Evolutionary conservation across 768 basidiomycete species (phyloP).

Genomic region (Dacryopinax spathularia): DNA sequence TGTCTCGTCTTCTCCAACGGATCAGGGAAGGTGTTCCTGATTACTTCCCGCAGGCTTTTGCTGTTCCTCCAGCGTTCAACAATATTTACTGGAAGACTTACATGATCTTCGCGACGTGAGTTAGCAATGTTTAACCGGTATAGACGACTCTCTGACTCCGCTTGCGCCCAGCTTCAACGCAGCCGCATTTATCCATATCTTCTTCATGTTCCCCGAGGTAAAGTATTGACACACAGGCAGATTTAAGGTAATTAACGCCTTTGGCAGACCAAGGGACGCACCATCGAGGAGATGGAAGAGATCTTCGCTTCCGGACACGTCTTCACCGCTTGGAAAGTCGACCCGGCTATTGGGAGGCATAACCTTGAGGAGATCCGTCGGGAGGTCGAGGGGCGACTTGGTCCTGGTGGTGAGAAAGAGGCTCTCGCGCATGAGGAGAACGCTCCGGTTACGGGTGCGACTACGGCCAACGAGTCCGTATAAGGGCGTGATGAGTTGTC

Average conservation of each 20-base stretch:
- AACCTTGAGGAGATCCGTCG: constrained; percentile 2
- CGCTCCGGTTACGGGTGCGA: background rate
- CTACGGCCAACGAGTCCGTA: too few species aligned
- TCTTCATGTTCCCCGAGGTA: constrained; percentile 73
- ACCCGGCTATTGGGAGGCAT: constrained; percentile 11
- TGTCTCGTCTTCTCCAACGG: background rate
- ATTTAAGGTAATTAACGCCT: background rate
- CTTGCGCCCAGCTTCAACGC: background rate
- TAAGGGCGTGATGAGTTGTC: too few species aligned
- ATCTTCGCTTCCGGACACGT: constrained; percentile 55
- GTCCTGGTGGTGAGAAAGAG: background rate
- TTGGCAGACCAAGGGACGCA: constrained; percentile 21
- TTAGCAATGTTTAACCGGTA: background rate
- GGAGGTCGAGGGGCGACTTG: background rate
- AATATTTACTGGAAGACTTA: constrained; percentile 40
- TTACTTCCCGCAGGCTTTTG: constrained; percentile 63
- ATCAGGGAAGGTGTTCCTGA: too few species aligned
- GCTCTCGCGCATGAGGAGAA: background rate
- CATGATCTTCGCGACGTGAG: constrained; percentile 62
- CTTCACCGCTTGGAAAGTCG: constrained; percentile 52
- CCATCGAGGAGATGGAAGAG: constrained; percentile 67
- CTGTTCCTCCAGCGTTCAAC: constrained; percentile 55
- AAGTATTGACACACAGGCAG: constrained; percentile 18
- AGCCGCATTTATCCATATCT: constrained; percentile 32
- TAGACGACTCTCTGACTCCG: background rate